Percentiles rank a stretch among this genome's conserved stretches.
These are phyloP conservation scores for Leucoagaricus sp. DNA, from an alignment of 1,284 basidiomycete species.

Conservation along the genomic window DNA sequence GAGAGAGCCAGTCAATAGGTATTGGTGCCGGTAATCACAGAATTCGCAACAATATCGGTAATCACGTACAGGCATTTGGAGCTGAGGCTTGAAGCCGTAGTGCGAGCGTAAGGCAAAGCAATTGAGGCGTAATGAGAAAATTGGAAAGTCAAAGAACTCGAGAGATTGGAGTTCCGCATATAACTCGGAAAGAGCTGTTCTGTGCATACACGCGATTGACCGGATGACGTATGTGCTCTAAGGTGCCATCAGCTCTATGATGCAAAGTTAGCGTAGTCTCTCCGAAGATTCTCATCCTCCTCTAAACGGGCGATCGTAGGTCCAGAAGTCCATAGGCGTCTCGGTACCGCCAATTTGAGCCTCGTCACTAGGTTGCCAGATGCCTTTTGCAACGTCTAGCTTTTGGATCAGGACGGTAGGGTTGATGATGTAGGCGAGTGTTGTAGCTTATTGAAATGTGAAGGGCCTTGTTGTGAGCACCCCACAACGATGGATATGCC, in stretches of 20 bases:
- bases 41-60: slow-evolving; percentile 8
- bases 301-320: neutral
- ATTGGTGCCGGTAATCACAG: neutral
- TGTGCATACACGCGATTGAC: neutral
- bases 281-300: slow-evolving; percentile 1
- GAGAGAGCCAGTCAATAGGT: neutral
- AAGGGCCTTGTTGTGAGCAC: neutral
- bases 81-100: neutral
- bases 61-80: neutral
- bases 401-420: neutral
- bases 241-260: neutral
- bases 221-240: neutral
- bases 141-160: neutral
- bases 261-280: slow-evolving; percentile 11
- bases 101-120: neutral
- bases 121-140: neutral
- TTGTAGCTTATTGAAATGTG: neutral
- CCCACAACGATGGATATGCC: neutral
- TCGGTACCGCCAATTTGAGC: neutral
- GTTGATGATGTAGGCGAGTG: neutral
- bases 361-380: neutral
- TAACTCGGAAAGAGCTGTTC: slow-evolving; percentile 9
- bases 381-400: neutral
- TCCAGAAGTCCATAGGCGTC: neutral
- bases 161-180: slow-evolving; percentile 4